phyloP scores from a whole-genome alignment of 2,329 filamentous ascomycete species.

The Thelonectria olida region DNA sequence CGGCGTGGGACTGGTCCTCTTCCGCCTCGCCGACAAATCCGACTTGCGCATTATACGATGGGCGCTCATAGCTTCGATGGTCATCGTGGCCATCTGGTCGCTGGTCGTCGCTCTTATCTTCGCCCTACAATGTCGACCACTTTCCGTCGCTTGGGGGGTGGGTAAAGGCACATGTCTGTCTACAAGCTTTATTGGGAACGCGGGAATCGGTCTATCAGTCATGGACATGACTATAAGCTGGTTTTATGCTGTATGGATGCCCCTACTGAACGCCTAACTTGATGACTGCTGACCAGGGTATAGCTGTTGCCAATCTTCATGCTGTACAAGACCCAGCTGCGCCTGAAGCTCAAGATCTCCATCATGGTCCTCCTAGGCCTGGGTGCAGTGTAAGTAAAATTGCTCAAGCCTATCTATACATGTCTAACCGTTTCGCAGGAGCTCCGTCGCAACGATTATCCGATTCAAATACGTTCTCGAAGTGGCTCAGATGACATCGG shows the following conservation, averaged over 20 bases:
- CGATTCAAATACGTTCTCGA: slow-evolving; percentile 9
- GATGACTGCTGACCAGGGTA: neutral
- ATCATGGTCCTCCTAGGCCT: slow-evolving; percentile 14
- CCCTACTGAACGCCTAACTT: neutral
- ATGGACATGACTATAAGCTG: slow-evolving; percentile 22
- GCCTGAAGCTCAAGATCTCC: slow-evolving; percentile 13
- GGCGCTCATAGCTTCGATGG: neutral
- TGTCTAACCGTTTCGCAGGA: neutral
- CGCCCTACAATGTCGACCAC: slow-evolving; percentile 3
- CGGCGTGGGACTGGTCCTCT: neutral
- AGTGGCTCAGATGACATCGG: neutral
- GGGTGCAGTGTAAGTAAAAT: neutral
- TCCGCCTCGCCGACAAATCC: slow-evolving; percentile 2
- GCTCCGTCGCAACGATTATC: slow-evolving; percentile 15
- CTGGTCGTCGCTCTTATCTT: slow-evolving; percentile 1
- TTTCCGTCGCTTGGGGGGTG: neutral
- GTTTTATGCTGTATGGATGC: slow-evolving; percentile 14
- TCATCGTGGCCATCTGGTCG: neutral
- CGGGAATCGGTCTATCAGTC: slow-evolving; percentile 6
- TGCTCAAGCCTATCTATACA: neutral
- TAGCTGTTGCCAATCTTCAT: slow-evolving; percentile 14
- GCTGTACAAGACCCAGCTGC: slow-evolving; percentile 14
- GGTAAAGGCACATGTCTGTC: neutral
- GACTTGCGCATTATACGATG: neutral
- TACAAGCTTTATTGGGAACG: neutral